Base-by-base conservation (phyloP, 768 basidiomycete genomes). In the Tylopilus vinaceipallidus region DNA sequence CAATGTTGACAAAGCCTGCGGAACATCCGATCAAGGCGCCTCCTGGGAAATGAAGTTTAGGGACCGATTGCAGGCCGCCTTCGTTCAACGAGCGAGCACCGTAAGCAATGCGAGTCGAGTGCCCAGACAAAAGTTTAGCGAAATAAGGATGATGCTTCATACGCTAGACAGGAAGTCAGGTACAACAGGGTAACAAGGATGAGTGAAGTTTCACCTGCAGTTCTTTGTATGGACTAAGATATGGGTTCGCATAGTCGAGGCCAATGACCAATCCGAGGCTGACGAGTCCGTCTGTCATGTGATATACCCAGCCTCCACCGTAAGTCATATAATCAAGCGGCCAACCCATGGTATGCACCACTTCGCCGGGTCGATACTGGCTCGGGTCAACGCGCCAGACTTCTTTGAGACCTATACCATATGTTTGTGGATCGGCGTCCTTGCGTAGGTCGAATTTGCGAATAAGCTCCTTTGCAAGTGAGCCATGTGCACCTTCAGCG, bases 61-160 rank as follows among this genome's bases (percentile, higher is more conserved):
- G 97, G 17, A 98, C 78, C 26, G 90, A 90, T 67, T 98, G 95
- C 11, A 93, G 71, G 4, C 95, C 95, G 27, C 95, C 95, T 70
- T 99, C 95, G 60, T 90, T 98, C 47, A 98, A 73, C 0, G 84
- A 81, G 38, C 95, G 82, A 8, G 86, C 95, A 26, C 89, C 95
- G 61, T 99, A 99, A 0, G 92, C 90, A 16, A 99, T 75, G 45
- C 95, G 85, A 48, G 83, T 80, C 6, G 75, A 73, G 26, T 81
- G 76, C 11, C 84, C 84, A 20, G 84, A 81, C 6, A 98, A 80
- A 8, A 98, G 81, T n/a, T 80, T 71, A 19, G 83, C 73, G 70
- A 94, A 91, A 68, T 91, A 88, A 0, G 95, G 93, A 63, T 99
- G 97, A 63, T 97, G 95, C 72, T 99, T 99, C 86, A 98, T 88